phyloP scores from a whole-genome alignment of 129 eudicot genomes.

The Ambrosia artemisiifolia region DNA sequence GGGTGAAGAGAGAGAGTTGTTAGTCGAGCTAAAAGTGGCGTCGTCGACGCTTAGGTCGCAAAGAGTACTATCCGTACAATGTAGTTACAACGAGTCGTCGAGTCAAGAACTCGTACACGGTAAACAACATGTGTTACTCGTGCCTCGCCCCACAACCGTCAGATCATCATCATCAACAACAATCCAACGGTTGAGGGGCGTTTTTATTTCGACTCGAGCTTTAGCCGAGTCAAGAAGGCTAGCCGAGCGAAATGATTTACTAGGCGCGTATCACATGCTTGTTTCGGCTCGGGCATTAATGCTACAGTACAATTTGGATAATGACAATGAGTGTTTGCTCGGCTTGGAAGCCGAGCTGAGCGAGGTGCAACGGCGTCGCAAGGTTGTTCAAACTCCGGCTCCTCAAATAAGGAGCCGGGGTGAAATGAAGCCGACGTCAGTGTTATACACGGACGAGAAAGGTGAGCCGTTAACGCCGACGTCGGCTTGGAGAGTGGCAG shows the following conservation, averaged over 20 bases:
- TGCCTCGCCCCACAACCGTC: slow-evolving; percentile 66
- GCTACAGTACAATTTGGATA: slow-evolving; percentile 40
- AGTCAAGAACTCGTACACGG: slow-evolving; percentile 45
- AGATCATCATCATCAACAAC: slow-evolving; percentile 44
- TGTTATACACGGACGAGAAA: slow-evolving; percentile 51
- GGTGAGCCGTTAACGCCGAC: slow-evolving; percentile 96
- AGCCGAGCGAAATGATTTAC: slow-evolving; percentile 49
- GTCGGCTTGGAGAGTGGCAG: slow-evolving; percentile 99
- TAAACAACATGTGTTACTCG: slow-evolving; percentile 46
- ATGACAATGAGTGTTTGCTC: slow-evolving; percentile 38
- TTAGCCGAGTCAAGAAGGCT: slow-evolving; percentile 70
- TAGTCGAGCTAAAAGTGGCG: slow-evolving; percentile 68
- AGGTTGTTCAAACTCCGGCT: slow-evolving; percentile 31
- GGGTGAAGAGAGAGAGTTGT: slow-evolving; percentile 69
- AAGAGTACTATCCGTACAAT: slow-evolving; percentile 62
- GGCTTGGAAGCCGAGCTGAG: slow-evolving; percentile 62
- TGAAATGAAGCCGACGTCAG: slow-evolving; percentile 9
- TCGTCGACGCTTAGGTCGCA: slow-evolving; percentile 53
- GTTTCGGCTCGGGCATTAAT: slow-evolving; percentile 66
- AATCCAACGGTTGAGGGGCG: slow-evolving; percentile 63
- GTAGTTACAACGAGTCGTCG: slow-evolving; percentile 64
- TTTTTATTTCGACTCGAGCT: slow-evolving; percentile 73
- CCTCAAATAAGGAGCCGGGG: not conserved
- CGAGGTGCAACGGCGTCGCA: slow-evolving; percentile 46
- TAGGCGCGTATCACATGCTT: slow-evolving; percentile 74